Base-by-base conservation (phyloP, 345 rosid species). In the Gossypium rotundifolium region DNA sequence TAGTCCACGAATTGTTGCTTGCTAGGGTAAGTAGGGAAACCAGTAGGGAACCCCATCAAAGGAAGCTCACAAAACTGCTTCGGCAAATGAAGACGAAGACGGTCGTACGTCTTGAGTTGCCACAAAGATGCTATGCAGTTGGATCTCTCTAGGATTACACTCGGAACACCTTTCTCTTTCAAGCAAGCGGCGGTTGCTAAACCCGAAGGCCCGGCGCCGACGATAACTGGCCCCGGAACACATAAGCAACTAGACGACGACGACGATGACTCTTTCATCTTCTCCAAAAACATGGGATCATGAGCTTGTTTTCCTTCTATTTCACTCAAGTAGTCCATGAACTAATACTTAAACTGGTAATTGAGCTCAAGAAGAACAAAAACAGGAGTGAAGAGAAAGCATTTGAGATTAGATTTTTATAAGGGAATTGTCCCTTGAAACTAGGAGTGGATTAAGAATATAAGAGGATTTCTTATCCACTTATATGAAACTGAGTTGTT, bases 251-350 rank as follows among this genome's bases (percentile, higher is more conserved):
- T 70, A 25, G 83, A 11, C 7, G 81, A 42, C 29, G 69, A 16
- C 12, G 40, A 33, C 0, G 40, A 33, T 33, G 40, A 33, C 7
- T 33, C 40, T 33, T 49, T 79, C 79, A 44, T 81, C 49, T 77
- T 82, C 22, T 75, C 51, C 11, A 62, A 58, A 22, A 85, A 79
- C 61, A 88, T 70, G 9, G 91, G 92, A 81, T 94, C 99, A 79
- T 95, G 88, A 53, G 78, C 84, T 81, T 81, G 88, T 82, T 95
- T 91, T 9, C 96, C 91, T 87, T 93, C 88, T 59, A 91, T 85
- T 82, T 95, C 99, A 82, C 86, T 87, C 76, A 46, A 66, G 80
- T 74, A 84, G n/a, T 85, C 89, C 98, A 38, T 71, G 63, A 76
- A 48, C 72, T 33, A 5, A 65, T 12, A 48, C 17, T 10, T 48